Percentiles rank a stretch among this genome's conserved stretches.
Conservation (phyloP, 768 basidiomycete genomes). For the Tulasnella sp. region DNA sequence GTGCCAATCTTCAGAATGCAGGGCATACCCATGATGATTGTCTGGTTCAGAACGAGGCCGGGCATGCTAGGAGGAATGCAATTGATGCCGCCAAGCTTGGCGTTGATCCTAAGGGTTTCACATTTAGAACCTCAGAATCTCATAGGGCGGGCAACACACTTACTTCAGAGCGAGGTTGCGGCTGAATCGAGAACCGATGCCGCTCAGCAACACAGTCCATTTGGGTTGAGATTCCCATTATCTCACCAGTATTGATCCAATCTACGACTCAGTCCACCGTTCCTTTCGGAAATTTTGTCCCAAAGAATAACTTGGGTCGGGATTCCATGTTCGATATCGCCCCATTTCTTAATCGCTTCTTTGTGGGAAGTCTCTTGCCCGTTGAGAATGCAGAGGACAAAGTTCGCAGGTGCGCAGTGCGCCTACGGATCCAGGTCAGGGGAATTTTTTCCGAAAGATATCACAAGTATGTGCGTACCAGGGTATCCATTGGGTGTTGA, state of each 20-base stretch:
- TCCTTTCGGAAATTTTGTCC: constrained; percentile 3
- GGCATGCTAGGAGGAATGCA: constrained; percentile 12
- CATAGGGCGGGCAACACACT: not conserved
- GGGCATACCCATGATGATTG: constrained; percentile 23
- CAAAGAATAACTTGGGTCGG: constrained; percentile 22
- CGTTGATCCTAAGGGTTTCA: constrained; percentile 20
- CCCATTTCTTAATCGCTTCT: constrained; percentile 23
- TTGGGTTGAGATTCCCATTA: not conserved
- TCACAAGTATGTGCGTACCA: not conserved
- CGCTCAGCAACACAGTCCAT: not conserved
- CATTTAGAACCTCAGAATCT: not conserved
- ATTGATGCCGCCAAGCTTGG: constrained; percentile 25
- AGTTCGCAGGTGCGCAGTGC: not conserved
- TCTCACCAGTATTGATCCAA: constrained; percentile 24
- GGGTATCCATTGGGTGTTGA: not conserved
- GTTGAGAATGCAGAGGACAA: not conserved
- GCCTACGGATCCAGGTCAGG: not conserved
- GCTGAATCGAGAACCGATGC: not conserved
- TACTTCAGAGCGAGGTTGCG: constrained; percentile 25
- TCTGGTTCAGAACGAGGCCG: not conserved
- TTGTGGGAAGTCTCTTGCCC: not conserved
- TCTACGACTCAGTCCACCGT: not conserved
- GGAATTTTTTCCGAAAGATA: too few relatives aligned
- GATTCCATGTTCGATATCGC: constrained; percentile 17
- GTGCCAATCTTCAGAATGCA: not conserved